Percentiles rank a stretch among this genome's conserved stretches.
Evolutionary conservation across 169 alveolate species (phyloP).

Genomic region (Eimeria falciformis): DNA sequence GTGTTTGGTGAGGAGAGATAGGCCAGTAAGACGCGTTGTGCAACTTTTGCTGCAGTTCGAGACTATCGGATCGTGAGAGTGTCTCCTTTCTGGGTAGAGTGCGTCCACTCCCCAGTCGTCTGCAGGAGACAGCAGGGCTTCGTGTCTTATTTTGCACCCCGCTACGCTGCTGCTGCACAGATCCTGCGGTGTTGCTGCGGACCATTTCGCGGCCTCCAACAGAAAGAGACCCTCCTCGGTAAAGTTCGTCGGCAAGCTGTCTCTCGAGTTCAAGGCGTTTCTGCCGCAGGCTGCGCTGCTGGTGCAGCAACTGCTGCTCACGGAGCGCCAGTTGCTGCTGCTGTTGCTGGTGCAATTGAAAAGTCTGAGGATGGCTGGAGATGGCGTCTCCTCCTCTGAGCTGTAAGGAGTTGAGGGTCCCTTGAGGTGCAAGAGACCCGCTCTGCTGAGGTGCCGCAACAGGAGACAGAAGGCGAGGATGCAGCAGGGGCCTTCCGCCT

Average conservation of each 20-base stretch:
- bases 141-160: background rate
- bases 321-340: slow-evolving; percentile 20
- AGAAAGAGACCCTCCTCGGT: background rate
- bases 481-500: slow-evolving; percentile 13
- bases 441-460: background rate
- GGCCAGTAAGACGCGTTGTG: background rate
- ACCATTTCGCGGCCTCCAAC: background rate
- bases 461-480: slow-evolving; percentile 28
- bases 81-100: slow-evolving; percentile 9
- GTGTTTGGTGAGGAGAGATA: background rate
- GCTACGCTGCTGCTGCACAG: background rate
- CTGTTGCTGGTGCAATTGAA: background rate
- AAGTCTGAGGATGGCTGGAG: background rate
- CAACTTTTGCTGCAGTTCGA: slow-evolving; percentile 14
- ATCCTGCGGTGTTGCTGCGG: slow-evolving; percentile 9
- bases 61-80: background rate
- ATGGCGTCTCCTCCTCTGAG: background rate
- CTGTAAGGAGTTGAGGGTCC: background rate
- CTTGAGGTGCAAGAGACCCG: background rate
- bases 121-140: slow-evolving; percentile 9
- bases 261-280: slow-evolving; percentile 53
- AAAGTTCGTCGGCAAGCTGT: slow-evolving; percentile 37
- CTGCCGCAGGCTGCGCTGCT: slow-evolving; percentile 41
- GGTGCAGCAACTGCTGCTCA: slow-evolving; percentile 55
- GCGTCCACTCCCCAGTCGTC: background rate